Evolutionary conservation across 192 early-diverging fungal species (phyloP), one percentile per base, ranked within the genome.

Genomic region (Neocallimastix lanati): DNA sequence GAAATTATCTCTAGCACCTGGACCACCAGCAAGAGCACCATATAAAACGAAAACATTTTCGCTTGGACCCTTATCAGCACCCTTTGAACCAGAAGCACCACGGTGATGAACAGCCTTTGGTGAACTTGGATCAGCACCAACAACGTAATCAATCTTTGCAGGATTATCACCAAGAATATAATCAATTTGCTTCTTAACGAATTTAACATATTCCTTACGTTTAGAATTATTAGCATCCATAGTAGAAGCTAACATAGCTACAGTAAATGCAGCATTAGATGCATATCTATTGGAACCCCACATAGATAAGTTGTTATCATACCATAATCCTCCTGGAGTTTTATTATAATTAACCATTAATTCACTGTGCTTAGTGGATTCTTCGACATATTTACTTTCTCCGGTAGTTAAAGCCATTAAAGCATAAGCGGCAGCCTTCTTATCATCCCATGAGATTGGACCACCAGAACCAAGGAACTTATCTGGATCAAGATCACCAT

Each of bases 1-100:
- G 76, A 86, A 91, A 3, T 81, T 79, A 77, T 91, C 90, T 27
- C 83, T 80, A 40, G 85, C 84, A 76, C 83, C 83, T 6, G 90
- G 90, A 50, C 90, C 90, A 27, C 88, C 88, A 25, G 90, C 88
- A 29, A 91, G 78, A 21, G 87, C 87, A 18, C 90, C 90, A 79
- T 88, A 89, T 27, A 91, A 82, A 0, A 87, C 78, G 67, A 87
- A 79, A 12, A 78, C 29, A 29, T 84, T 84, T 76, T 78, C 5
- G 78, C 58, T 27, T 88, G 89, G 5, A 28, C 50, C 29, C 83
- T 79, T 18, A 87, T 84, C 28, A 67, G 50, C 50, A n/a, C 50
- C 50, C 87, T 85, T 28, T 27, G 76, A 15, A 21, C 90, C 90
- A 4, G 88, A 85, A 0, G 90, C 88, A 33, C 85, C 82, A 28